Evolutionary conservation across 2,329 filamentous ascomycete genomes (phyloP).

Genomic region (Aspergillus hortae): DNA sequence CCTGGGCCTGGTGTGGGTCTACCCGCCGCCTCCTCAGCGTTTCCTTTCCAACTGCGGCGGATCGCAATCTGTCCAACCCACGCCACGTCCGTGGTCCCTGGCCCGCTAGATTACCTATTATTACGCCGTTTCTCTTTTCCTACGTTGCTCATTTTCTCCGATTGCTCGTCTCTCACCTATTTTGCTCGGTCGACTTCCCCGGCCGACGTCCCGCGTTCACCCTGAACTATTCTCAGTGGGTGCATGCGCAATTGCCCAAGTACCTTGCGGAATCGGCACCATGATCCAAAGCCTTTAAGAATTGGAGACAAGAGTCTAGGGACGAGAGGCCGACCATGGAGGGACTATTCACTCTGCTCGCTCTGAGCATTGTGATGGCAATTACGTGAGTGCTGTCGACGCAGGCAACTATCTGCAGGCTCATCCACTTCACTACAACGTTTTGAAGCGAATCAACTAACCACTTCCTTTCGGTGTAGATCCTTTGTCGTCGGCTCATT

Average conservation of each 20-base stretch:
- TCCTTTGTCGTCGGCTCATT: constrained; percentile 91
- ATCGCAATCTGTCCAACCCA: constrained; percentile 19
- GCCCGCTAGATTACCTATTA: background rate
- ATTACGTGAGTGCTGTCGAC: constrained; percentile 49
- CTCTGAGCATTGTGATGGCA: constrained; percentile 63
- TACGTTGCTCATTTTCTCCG: background rate
- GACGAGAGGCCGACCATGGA: constrained; percentile 49
- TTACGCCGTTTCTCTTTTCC: background rate
- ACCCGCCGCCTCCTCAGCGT: constrained; percentile 9
- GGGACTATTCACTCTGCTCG: constrained; percentile 62
- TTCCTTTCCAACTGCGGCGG: constrained; percentile 18
- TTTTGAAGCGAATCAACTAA: constrained; percentile 9
- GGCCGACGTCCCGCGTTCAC: background rate
- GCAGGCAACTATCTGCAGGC: background rate
- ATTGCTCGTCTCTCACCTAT: background rate
- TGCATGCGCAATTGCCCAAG: background rate
- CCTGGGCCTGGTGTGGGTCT: constrained; percentile 10
- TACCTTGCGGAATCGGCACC: constrained; percentile 16
- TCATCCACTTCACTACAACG: background rate
- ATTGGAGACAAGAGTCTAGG: constrained; percentile 21
- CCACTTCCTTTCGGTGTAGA: constrained; percentile 45
- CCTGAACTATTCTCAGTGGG: background rate
- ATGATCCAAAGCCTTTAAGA: constrained; percentile 29
- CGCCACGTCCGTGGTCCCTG: constrained; percentile 18
- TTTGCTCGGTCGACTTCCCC: background rate